phyloP scores from a whole-genome alignment of 1,284 basidiomycete genomes.

The Schizopora paradoxa region DNA sequence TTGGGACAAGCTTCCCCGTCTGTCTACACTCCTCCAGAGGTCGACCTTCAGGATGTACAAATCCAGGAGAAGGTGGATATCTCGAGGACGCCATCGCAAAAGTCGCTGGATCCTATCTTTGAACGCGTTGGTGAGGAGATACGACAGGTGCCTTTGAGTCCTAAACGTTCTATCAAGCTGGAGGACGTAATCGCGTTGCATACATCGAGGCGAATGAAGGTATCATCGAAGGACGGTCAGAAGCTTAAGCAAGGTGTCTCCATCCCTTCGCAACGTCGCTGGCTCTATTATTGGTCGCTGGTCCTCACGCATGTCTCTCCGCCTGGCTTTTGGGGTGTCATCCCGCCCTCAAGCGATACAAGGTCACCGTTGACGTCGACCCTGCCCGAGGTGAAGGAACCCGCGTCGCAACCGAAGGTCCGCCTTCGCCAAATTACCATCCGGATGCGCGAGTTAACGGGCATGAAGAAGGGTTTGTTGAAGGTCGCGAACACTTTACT shows the following conservation, averaged over 20 bases:
- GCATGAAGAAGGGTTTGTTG: constrained; percentile 45
- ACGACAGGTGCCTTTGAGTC: constrained; percentile 26
- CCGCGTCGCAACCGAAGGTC: constrained; percentile 32
- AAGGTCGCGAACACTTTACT: constrained; percentile 52
- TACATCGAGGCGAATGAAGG: constrained; percentile 65
- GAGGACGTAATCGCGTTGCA: constrained; percentile 61
- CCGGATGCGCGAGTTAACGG: constrained; percentile 51
- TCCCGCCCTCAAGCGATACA: too few relatives aligned
- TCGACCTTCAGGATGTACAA: too few relatives aligned
- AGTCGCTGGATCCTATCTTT: neutral
- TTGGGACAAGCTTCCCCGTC: too few relatives aligned
- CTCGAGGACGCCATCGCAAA: neutral
- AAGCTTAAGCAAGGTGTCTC: constrained; percentile 63
- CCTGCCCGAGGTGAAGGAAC: constrained; percentile 27
- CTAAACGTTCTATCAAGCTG: constrained; percentile 42
- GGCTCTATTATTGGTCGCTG: constrained; percentile 69
- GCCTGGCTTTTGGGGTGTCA: constrained; percentile 37
- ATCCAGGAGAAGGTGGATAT: too few relatives aligned
- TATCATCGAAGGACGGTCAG: constrained; percentile 33
- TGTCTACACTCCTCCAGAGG: too few relatives aligned
- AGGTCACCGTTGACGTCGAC: constrained; percentile 17
- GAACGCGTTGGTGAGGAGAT: constrained; percentile 2
- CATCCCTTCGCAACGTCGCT: constrained; percentile 70
- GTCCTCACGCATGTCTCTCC: constrained; percentile 54
- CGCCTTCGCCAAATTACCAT: constrained; percentile 48